These are phyloP conservation scores for Talaromyces liani DNA, from an alignment of 495 filamentous ascomycete species.

Conservation along the genomic window DNA sequence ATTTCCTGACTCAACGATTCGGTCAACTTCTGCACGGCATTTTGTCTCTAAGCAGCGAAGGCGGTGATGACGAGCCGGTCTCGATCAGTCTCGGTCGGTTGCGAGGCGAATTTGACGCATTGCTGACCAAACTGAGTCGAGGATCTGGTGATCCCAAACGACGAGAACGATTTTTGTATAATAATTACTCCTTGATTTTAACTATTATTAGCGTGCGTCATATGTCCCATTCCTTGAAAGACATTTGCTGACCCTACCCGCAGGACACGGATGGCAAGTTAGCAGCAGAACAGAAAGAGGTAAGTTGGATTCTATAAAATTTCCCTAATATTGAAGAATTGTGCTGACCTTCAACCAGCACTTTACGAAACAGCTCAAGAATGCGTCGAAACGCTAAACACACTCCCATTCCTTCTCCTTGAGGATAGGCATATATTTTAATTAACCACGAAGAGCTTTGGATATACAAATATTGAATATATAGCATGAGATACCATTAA, in stretches of 20 bases:
- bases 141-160: constrained; percentile 68
- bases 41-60: constrained; percentile 71
- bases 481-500: not conserved
- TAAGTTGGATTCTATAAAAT: constrained; percentile 13
- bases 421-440: not conserved
- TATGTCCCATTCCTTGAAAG: not conserved
- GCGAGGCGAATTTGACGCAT: constrained; percentile 68
- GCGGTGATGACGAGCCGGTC: constrained; percentile 89
- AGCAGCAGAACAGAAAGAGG: constrained; percentile 62
- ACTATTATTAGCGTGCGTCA: constrained; percentile 68
- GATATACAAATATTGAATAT: not conserved
- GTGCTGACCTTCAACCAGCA: constrained; percentile 22
- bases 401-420: not conserved
- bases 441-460: not conserved
- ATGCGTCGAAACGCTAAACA: constrained; percentile 25
- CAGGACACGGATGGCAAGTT: constrained; percentile 71
- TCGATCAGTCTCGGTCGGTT: constrained; percentile 69
- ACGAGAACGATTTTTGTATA: constrained; percentile 79
- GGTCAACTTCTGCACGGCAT: constrained; percentile 84
- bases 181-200: constrained; percentile 87
- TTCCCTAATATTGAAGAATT: not conserved
- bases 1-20: constrained; percentile 86
- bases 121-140: constrained; percentile 60
- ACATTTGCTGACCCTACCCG: constrained; percentile 12
- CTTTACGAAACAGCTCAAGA: constrained; percentile 40